Conservation (phyloP, 2,329 filamentous ascomycete genomes). For the Geosmithia flava region DNA sequence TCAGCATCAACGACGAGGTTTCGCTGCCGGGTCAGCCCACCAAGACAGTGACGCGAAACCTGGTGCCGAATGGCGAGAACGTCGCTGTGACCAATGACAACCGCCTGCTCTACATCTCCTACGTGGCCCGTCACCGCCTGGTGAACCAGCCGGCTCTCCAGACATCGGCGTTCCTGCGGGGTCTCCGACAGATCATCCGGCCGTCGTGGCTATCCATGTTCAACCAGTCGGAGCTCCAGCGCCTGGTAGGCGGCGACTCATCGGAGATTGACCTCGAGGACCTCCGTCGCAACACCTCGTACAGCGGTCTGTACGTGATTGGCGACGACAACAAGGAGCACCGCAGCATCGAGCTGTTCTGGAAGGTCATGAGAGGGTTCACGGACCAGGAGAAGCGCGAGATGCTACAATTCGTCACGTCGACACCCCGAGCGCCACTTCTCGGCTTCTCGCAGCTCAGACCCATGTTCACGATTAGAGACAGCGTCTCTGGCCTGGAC, state of each 20-base stretch:
- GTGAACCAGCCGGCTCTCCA: slow-evolving; percentile 69
- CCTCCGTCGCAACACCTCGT: slow-evolving; percentile 69
- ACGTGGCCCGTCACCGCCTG: slow-evolving; percentile 78
- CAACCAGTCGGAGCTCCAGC: slow-evolving; percentile 90
- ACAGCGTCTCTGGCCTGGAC: slow-evolving; percentile 35
- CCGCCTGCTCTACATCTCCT: slow-evolving; percentile 84
- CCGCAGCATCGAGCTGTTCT: slow-evolving; percentile 75
- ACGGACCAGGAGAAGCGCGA: slow-evolving; percentile 67
- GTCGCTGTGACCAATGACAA: slow-evolving; percentile 83
- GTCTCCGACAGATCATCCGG: slow-evolving; percentile 77
- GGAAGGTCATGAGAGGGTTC: slow-evolving; percentile 73
- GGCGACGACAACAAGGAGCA: slow-evolving; percentile 86
- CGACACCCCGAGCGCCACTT: slow-evolving; percentile 78
- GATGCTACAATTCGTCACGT: slow-evolving; percentile 92
- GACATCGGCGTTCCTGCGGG: slow-evolving; percentile 76
- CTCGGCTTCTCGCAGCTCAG: slow-evolving; percentile 79
- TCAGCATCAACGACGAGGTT: slow-evolving; percentile 69
- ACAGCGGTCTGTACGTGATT: slow-evolving; percentile 77
- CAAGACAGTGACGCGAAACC: slow-evolving; percentile 58
- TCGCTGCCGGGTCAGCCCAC: slow-evolving; percentile 31
- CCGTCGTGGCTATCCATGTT: slow-evolving; percentile 97
- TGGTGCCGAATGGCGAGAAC: slow-evolving; percentile 66
- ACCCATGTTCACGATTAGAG: slow-evolving; percentile 80
- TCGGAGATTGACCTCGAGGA: slow-evolving; percentile 81
- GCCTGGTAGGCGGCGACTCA: slow-evolving; percentile 78